A percentile compares a stretch with the other conserved stretches of the same genome.
Evolutionary conservation across 345 rosid genomes (phyloP).

Genomic region (Cardamine chenopodiifolia): DNA sequence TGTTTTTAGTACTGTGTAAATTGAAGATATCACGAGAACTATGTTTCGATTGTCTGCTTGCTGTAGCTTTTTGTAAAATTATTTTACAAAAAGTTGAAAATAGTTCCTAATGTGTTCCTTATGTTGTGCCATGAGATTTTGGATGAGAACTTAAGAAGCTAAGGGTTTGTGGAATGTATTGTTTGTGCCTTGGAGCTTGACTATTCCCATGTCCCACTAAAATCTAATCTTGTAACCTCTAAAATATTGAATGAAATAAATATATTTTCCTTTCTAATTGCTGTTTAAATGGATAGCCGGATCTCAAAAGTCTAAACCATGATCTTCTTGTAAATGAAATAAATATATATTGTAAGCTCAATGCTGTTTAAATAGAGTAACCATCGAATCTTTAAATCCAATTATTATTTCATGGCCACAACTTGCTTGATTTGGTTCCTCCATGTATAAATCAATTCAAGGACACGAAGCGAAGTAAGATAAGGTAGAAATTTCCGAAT

Average conservation of each 20-base stretch:
- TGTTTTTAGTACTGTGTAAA: not conserved
- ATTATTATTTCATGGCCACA: not conserved
- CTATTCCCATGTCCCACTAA: not conserved
- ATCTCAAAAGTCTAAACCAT: too few relatives aligned
- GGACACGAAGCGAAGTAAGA: not conserved
- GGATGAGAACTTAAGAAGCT: constrained; percentile 1
- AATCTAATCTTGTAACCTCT: constrained; percentile 2
- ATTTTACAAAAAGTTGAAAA: too few relatives aligned
- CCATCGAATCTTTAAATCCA: too few relatives aligned
- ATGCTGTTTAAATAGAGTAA: not conserved
- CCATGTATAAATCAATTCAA: not conserved
- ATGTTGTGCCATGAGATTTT: constrained; percentile 35
- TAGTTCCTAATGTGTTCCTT: constrained; percentile 4
- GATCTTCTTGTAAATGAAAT: too few relatives aligned
- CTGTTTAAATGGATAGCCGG: too few relatives aligned
- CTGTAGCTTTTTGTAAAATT: too few relatives aligned
- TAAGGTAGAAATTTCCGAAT: not conserved
- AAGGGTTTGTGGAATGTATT: constrained; percentile 8
- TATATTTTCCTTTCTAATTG: not conserved
- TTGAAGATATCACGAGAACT: not conserved
- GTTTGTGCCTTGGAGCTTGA: not conserved
- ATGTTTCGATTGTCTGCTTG: not conserved
- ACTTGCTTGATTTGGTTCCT: not conserved
- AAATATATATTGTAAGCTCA: too few relatives aligned
- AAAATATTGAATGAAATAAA: constrained; percentile 27